Conservation (phyloP, 306 rosid genomes). For the Cucurbita argyrosperma region DNA sequence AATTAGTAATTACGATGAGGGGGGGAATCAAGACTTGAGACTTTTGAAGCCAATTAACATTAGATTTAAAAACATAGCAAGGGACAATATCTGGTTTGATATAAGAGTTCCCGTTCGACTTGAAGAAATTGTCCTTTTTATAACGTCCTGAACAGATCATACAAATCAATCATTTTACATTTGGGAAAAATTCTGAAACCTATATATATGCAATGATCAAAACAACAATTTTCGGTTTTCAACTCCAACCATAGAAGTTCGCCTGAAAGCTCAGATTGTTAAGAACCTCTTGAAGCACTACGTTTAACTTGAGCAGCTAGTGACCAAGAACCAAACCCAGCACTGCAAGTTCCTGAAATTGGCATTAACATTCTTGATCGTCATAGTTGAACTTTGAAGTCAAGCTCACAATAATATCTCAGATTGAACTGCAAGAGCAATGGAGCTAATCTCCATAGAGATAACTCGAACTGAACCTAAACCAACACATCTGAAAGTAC, state of each 20-base stretch:
- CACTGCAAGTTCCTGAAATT: not conserved
- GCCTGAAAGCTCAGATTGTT: not conserved
- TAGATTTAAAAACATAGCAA: too few relatives aligned
- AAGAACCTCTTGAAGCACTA: not conserved
- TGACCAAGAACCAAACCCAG: not conserved
- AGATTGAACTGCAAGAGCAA: not conserved
- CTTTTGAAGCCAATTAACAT: too few relatives aligned
- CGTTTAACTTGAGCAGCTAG: not conserved
- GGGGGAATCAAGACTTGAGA: too few relatives aligned
- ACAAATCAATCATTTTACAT: not conserved
- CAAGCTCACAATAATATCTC: not conserved
- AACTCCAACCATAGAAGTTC: not conserved
- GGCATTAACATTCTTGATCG: not conserved
- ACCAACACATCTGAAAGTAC: not conserved
- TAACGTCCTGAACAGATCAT: not conserved
- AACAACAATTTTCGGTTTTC: not conserved
- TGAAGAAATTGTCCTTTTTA: not conserved
- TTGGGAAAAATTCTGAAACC: not conserved
- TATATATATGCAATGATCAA: not conserved
- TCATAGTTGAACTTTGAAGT: not conserved
- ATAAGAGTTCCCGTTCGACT: not conserved
- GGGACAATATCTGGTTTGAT: not conserved
- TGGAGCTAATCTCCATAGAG: not conserved
- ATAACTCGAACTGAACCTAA: not conserved
- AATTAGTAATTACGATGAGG: not conserved